A percentile compares a stretch with the other conserved stretches of the same genome.
phyloP scores from a whole-genome alignment of 2,329 filamentous ascomycete genomes.

The Apiospora pterosperma region DNA sequence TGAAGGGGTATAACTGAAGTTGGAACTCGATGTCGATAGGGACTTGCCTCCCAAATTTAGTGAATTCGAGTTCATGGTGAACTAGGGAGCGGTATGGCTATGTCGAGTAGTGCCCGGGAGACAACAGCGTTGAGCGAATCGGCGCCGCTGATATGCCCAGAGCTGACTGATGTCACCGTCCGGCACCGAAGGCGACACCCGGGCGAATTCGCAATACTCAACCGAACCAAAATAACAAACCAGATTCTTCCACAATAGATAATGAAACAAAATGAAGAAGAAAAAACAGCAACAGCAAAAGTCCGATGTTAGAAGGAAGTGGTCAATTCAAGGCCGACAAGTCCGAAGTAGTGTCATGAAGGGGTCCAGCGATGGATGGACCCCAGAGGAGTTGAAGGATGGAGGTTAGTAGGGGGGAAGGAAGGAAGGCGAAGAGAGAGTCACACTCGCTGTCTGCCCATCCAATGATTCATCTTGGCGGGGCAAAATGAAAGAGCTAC shows the following conservation, averaged over 20 bases:
- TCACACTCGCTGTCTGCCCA: background rate
- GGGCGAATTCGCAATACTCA: background rate
- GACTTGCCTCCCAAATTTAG: conserved; percentile 47
- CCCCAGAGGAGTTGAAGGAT: conserved; percentile 20
- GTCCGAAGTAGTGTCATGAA: too few relatives aligned
- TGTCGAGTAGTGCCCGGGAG: background rate
- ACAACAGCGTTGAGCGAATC: background rate
- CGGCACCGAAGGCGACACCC: background rate
- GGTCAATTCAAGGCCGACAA: background rate
- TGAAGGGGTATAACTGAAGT: conserved; percentile 37
- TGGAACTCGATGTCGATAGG: conserved; percentile 40
- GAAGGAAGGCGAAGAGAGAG: conserved; percentile 10
- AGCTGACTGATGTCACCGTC: background rate
- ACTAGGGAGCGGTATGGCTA: conserved; percentile 6
- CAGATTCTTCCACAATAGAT: background rate
- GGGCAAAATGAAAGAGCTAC: background rate
- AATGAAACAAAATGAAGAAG: background rate
- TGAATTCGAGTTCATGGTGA: conserved; percentile 31
- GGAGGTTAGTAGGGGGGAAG: conserved; percentile 10
- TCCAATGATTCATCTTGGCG: background rate
- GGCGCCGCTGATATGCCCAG: background rate
- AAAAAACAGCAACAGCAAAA: background rate
- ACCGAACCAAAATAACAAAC: background rate
- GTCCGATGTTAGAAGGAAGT: background rate
- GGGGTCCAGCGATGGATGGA: conserved; percentile 26